phyloP scores from a whole-genome alignment of 257 asterid genomes.

The Cynanchum wilfordii region DNA sequence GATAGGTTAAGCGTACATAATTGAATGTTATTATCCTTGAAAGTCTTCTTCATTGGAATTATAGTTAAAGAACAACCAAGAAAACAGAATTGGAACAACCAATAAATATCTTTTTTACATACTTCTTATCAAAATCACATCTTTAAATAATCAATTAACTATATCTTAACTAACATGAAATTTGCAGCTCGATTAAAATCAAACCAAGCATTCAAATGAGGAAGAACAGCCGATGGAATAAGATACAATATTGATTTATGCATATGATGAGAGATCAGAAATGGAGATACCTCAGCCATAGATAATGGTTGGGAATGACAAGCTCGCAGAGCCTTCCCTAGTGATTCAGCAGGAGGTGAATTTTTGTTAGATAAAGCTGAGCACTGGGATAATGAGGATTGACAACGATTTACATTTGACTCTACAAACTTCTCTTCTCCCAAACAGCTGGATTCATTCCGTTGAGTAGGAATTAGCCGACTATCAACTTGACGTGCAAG shows the following conservation, averaged over 20 bases:
- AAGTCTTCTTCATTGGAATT: background rate
- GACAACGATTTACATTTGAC: slow-evolving; percentile 69
- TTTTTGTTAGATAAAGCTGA: slow-evolving; percentile 43
- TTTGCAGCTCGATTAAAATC: too few relatives aligned
- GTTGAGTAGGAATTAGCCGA: slow-evolving; percentile 24
- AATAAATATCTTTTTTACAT: too few relatives aligned
- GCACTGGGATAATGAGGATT: slow-evolving; percentile 69
- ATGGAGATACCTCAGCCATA: slow-evolving; percentile 71
- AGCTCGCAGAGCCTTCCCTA: slow-evolving; percentile 68
- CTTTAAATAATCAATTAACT: too few relatives aligned
- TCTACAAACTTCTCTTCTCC: slow-evolving; percentile 50
- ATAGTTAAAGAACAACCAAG: background rate
- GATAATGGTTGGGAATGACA: slow-evolving; percentile 95
- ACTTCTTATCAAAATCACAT: too few relatives aligned
- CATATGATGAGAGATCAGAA: background rate
- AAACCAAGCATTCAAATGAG: background rate
- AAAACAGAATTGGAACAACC: too few relatives aligned
- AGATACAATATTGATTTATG: background rate
- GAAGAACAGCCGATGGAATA: background rate
- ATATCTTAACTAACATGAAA: too few relatives aligned
- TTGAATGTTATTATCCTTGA: background rate
- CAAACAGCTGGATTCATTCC: slow-evolving; percentile 32
- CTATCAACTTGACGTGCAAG: slow-evolving; percentile 27
- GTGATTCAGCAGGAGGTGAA: slow-evolving; percentile 52
- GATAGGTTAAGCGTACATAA: background rate